Conservation (phyloP, 768 basidiomycete species). For the Suillus subalutaceus region DNA sequence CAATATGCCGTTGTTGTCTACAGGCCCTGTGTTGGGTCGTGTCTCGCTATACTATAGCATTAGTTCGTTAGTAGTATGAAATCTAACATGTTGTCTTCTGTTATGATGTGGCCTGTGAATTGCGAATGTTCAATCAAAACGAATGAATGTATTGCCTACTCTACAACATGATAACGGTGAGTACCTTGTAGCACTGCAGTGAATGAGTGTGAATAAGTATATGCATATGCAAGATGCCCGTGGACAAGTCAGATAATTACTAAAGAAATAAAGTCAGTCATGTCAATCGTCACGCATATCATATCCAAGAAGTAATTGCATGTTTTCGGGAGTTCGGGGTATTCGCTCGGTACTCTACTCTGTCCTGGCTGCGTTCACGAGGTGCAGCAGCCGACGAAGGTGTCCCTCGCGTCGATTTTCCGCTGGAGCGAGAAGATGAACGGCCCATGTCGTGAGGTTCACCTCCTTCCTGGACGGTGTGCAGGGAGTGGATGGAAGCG, state of each 20-base stretch:
- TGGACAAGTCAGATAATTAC: neutral
- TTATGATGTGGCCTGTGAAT: neutral
- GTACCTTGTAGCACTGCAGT: conserved; percentile 1
- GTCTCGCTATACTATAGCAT: conserved; percentile 7
- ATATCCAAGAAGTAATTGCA: conserved; percentile 7
- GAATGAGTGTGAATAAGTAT: conserved; percentile 1
- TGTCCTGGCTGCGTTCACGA: conserved; percentile 23
- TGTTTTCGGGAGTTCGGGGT: neutral
- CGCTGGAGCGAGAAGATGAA: conserved; percentile 11
- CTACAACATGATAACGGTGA: neutral
- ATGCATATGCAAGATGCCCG: conserved; percentile 4
- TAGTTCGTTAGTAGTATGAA: conserved; percentile 12
- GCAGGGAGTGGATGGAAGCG: conserved; percentile 61
- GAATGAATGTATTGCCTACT: neutral
- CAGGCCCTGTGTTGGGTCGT: neutral
- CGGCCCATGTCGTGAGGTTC: conserved; percentile 33
- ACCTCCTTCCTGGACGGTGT: conserved; percentile 58
- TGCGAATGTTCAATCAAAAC: neutral
- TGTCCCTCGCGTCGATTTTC: neutral
- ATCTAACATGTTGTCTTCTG: conserved; percentile 1
- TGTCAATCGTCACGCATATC: neutral
- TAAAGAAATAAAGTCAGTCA: neutral
- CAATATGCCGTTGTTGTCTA: conserved; percentile 6
- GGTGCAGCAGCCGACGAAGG: neutral
- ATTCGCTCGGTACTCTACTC: conserved; percentile 1